Base-by-base conservation (phyloP, 1,139 yeast genomes). In the Debaryomycetaceae sp. region DNA sequence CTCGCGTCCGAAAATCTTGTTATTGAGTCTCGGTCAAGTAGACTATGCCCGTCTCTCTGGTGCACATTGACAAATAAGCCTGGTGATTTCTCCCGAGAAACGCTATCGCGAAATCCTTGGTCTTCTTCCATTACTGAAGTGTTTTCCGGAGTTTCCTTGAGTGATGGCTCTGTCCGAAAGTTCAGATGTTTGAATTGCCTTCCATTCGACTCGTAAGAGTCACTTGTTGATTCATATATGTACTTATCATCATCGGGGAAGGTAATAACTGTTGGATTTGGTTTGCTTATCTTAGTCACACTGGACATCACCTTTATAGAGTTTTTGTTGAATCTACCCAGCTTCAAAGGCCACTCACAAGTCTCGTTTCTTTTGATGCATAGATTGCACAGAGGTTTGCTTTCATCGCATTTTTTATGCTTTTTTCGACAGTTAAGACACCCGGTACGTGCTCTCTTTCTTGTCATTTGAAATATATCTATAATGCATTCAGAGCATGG, bases 331-430 rank as follows among this genome's bases (percentile, higher is more conserved):
- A 37, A 24, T 6, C 36, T 17, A 6, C 35, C 38, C 16, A 30
- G 22, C n/a, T 11, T 36, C 7, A 38, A 39, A 32, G 73, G 74
- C 74, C 74, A 70, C 33, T 60, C 59, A 46, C 75, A 70, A 4
- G 45, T 45, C 11, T 63, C 51, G 6, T 60, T 59, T 48, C 58
- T 55, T 31, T 58, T 42, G 8, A 52, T 42, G 46, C 75, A 70
- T 29, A 64, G 60, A 6, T 63, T 59, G 44, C 76, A 70, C 13
- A 52, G 46, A 5, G 75, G 75, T 44, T 67, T 65, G 19, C 47
- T 45, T 40, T 70, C 76, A 47, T 70, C 75, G 46, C 77, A 71
- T 44, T 70, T 70, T 50, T 69, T 70, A 46, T 71, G 75, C 35
- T 67, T 61, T 37, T 63, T 54, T 37, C 75, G 54, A 46, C 77